These are phyloP conservation scores for Alternaria dauci DNA, from an alignment of 2,329 filamentous ascomycete species.

Conservation along the genomic window DNA sequence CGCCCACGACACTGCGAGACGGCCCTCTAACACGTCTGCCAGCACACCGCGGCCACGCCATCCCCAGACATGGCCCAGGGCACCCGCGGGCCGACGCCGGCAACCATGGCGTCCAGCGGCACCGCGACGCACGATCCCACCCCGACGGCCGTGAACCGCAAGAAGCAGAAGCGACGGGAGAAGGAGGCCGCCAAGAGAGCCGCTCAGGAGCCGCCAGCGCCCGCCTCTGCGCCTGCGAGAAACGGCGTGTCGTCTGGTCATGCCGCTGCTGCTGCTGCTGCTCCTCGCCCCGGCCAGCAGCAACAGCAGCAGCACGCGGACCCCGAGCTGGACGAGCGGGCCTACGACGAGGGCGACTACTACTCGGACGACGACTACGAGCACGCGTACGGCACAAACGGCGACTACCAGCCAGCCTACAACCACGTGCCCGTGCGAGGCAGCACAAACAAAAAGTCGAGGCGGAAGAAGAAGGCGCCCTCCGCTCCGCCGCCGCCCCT, in stretches of 20 bases:
- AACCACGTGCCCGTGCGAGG: constrained; percentile 29
- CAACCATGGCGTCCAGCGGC: constrained; percentile 51
- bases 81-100: constrained; percentile 39
- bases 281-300: constrained; percentile 11
- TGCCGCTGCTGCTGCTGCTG: constrained; percentile 11
- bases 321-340: constrained; percentile 55
- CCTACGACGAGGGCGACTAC: constrained; percentile 49
- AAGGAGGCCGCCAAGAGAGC: constrained; percentile 75
- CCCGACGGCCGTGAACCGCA: constrained; percentile 75
- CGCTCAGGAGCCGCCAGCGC: constrained; percentile 45
- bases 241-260: constrained; percentile 35
- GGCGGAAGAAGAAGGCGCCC: constrained; percentile 71
- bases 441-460: constrained; percentile 61
- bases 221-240: constrained; percentile 29
- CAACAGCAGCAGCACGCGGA: constrained; percentile 55
- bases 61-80: constrained; percentile 47
- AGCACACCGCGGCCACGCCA: not conserved
- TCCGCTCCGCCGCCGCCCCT: constrained; percentile 41
- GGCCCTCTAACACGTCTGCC: constrained; percentile 1
- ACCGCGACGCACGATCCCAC: constrained; percentile 46
- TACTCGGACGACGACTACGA: constrained; percentile 53
- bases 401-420: constrained; percentile 43
- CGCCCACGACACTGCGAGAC: constrained; percentile 14
- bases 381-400: constrained; percentile 43
- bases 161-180: constrained; percentile 92